These are phyloP conservation scores for Exophiala dermatitidis DNA, from an alignment of 2,329 filamentous ascomycete genomes.

Conservation along the genomic window DNA sequence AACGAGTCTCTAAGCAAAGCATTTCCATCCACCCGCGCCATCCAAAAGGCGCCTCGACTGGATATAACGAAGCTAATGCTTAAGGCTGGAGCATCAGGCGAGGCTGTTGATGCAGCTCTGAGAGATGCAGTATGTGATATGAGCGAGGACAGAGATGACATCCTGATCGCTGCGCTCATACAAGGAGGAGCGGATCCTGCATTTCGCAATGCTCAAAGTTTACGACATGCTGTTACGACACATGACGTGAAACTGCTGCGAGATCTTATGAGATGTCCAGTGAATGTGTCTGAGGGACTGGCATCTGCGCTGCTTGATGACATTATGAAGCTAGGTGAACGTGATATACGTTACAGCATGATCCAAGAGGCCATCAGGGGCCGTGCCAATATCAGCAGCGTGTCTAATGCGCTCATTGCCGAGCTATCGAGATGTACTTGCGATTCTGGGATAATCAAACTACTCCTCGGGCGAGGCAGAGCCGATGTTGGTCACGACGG, in stretches of 20 bases:
- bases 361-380: slow-evolving; percentile 1
- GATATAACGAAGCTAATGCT: background rate
- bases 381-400: background rate
- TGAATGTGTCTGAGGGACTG: background rate
- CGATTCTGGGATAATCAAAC: background rate
- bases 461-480: background rate
- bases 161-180: slow-evolving; percentile 5
- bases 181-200: slow-evolving; percentile 4
- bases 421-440: background rate
- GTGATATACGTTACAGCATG: background rate
- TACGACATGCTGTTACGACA: background rate
- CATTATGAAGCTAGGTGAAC: background rate
- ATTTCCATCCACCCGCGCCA: slow-evolving; percentile 1
- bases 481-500: slow-evolving; percentile 1
- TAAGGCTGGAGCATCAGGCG: slow-evolving; percentile 1
- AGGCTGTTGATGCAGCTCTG: slow-evolving; percentile 5
- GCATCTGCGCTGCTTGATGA: background rate
- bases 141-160: background rate
- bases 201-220: background rate
- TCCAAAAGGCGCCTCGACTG: background rate
- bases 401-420: slow-evolving; percentile 1
- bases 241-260: background rate
- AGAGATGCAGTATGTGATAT: slow-evolving; percentile 4
- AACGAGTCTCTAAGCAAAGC: background rate
- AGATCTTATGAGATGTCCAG: background rate